Evolutionary conservation across 2,329 filamentous ascomycete species (phyloP), one percentile per base, ranked within the genome.

Genomic region (Tolypocladium sp.): DNA sequence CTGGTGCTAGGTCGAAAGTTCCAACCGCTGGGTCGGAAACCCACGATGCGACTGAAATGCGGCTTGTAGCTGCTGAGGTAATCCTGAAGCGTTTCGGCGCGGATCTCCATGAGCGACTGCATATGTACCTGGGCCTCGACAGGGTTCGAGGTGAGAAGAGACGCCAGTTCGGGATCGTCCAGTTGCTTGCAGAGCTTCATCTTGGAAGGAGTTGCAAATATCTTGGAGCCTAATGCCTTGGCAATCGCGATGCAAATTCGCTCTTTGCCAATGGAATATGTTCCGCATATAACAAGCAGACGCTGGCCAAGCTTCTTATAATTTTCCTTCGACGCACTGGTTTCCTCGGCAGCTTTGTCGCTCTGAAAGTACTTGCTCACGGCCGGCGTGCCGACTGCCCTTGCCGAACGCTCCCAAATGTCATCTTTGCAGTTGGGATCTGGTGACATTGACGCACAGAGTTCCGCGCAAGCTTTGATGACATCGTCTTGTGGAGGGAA

Each of bases 221-320:
- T 97, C 69, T 96, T 96, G 65, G 87, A 90, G 44, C 86, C 80
- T 2, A 99, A 79, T 0, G 92, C 92, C 66, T 88, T 85, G 4
- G 94, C 94, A 63, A 99, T 96, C 51, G 91, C 92, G 38, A 96
- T 80, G 70, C 93, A 97, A 64, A 99, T 92, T 46, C 92, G 88
- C 73, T 99, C 94, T 75, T 99, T 99, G 69, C 94, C 94, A 67
- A 99, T 99, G 66, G 90, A 95, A 75, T 99, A 99, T 0, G 94
- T 99, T 52, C 94, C 94, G 61, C 96, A 95, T 8, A 99, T 85
- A 6, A 99, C 90, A 0, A 99, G 82, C 2, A 99, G 81, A 5
- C 91, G 87, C 54, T 90, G 66, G 63, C 68, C 63, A 63, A 66
- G 63, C 13, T 63, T 63, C 13, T 68, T 63, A 9, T 63, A 60